Evolutionary conservation across 805 yeast genomes (phyloP), one percentile per base, ranked within the genome.

Genomic region (Starmerella vaccinii): DNA sequence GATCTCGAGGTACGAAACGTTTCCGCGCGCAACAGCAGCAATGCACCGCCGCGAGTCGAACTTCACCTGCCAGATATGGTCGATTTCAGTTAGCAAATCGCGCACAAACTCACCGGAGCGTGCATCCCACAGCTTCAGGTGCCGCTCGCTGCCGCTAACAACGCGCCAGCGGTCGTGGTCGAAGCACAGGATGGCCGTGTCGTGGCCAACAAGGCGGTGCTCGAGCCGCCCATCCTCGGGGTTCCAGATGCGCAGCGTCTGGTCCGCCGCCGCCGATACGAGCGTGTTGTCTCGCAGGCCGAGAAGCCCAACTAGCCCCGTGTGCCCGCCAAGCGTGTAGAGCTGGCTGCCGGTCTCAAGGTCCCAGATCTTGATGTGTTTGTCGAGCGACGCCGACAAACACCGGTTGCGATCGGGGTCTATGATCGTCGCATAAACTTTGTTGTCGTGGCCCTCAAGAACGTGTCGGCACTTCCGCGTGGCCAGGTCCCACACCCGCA

Each of bases 251-350:
- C 97, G 75, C 38, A 92, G 72, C 0, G 96, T 82, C 3, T 92
- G 78, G 65, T 92, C 98, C 0, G 97, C 97, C 2, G 97, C 97
- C 0, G 96, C 98, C 41, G 95, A 83, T 1, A 90, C 95, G 12
- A 92, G 71, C 44, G 78, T 80, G 32, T 82, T 79, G 23, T 82
- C 80, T 5, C 87, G 80, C 8, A 89, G 74, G 41, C 85, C 86
- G 24, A 90, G 71, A 13, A 92, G 70, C 0, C 97, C 98, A 15
- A 92, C 98, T 19, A 92, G 69, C 12, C 90, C 84, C 1, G 85
- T 80, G 65, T 92, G 98, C 1, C 96, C 97, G 50, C 81, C 87
- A 42, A 90, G 69, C 0, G 86, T 76, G 40, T 79, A 72, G 45
- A 84, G 66, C 46, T 82, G 75, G 53, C 76, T 72, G 8, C 97